These are phyloP conservation scores for Kwoniella bestiolae DNA, from an alignment of 768 basidiomycete genomes.

Conservation along the genomic window DNA sequence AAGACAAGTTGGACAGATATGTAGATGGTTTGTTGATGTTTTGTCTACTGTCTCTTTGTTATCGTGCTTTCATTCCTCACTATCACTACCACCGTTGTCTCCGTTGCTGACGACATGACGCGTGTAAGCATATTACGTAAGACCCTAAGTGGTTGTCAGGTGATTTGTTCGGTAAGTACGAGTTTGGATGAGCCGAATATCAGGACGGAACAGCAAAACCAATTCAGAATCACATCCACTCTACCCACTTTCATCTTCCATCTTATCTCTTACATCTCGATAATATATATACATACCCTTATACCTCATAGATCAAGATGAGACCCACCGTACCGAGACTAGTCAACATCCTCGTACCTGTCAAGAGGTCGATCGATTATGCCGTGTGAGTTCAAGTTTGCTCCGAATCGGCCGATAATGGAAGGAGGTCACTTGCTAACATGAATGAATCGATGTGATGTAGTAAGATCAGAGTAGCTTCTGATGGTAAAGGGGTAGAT, in stretches of 20 bases:
- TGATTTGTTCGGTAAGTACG: slow-evolving; percentile 6
- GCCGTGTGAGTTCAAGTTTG: slow-evolving; percentile 64
- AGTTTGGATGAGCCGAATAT: slow-evolving; percentile 9
- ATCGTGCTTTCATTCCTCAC: not conserved
- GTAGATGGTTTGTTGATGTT: not conserved
- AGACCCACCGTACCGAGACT: slow-evolving; percentile 59
- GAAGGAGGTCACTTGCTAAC: too few relatives aligned
- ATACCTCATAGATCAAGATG: slow-evolving; percentile 28
- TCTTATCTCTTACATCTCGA: not conserved
- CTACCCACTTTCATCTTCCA: not conserved
- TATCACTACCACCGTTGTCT: too few relatives aligned
- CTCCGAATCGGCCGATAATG: not conserved
- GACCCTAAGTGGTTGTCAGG: not conserved
- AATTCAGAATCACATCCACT: not conserved
- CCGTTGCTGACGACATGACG: slow-evolving; percentile 7
- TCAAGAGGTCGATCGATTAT: slow-evolving; percentile 96
- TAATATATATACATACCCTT: not conserved
- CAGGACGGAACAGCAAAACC: not conserved
- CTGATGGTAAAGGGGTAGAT: slow-evolving; percentile 92
- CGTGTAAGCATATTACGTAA: not conserved
- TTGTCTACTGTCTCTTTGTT: not conserved
- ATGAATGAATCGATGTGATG: too few relatives aligned
- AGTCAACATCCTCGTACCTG: slow-evolving; percentile 89
- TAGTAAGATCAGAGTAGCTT: slow-evolving; percentile 91
- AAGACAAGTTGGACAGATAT: not conserved